Conservation (phyloP, 2,329 filamentous ascomycete species). For the Cryphonectria carpinicola region DNA sequence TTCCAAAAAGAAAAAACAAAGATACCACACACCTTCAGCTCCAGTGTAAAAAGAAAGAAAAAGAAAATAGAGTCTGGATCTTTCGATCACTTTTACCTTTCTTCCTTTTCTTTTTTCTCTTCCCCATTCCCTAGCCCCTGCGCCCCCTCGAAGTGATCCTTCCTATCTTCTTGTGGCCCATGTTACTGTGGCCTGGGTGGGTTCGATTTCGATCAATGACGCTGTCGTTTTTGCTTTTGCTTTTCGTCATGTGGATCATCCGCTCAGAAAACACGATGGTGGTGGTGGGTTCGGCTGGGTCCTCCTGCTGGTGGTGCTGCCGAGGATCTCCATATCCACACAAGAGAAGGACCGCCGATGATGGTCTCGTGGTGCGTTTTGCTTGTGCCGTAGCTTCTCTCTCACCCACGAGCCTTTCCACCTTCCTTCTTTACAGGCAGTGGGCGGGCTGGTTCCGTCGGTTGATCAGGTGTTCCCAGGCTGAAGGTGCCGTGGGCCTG, state of each 20-base stretch:
- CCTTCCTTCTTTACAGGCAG: constrained; percentile 22
- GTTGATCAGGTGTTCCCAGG: constrained; percentile 44
- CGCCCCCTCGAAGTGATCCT: not conserved
- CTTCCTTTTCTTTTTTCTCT: not conserved
- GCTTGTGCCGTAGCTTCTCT: not conserved
- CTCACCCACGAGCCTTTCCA: not conserved
- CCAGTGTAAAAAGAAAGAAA: not conserved
- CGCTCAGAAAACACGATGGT: not conserved
- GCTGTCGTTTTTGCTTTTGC: not conserved
- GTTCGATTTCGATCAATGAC: not conserved
- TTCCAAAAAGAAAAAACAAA: not conserved
- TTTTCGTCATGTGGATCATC: not conserved
- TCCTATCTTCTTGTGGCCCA: not conserved
- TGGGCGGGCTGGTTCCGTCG: constrained; percentile 37
- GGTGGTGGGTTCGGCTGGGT: not conserved
- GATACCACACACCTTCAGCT: not conserved
- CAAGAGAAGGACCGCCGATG: not conserved
- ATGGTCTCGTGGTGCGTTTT: not conserved
- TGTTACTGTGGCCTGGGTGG: not conserved
- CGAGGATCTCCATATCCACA: not conserved
- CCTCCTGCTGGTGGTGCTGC: not conserved
- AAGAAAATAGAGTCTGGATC: not conserved
- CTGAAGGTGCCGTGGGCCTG: constrained; percentile 41
- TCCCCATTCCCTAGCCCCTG: not conserved
- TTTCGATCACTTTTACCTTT: not conserved